Evolutionary conservation across 805 yeast genomes (phyloP), one percentile per base, ranked within the genome.

Genomic region (Kuraishia molischiana): DNA sequence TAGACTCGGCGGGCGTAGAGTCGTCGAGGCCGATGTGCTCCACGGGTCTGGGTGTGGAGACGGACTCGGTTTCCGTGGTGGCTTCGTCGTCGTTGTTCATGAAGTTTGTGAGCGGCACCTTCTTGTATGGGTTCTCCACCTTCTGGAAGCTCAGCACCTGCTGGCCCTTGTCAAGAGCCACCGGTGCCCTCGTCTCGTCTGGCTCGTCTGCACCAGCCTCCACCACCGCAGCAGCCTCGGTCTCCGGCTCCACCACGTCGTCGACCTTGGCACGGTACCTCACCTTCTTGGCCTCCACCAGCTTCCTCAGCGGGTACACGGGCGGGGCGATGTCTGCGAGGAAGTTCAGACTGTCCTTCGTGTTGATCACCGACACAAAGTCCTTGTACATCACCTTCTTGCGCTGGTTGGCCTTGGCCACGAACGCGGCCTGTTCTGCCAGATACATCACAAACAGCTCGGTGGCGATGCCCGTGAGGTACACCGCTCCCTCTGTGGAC

Each of bases 391-490:
- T 69, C n/a, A 85, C 59, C 46, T 78, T 79, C 62, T 80, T 79
- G 34, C 90, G 61, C 44, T 76, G 75, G 21, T 75, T 81, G 28
- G 76, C 62, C 46, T 76, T 73, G 24, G 94, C 83, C 18, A 67
- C 62, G 39, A 78, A 56, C 4, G 76, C 63, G 0, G 92, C 87
- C 51, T 80, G 85, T 51, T 79, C 85, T 1, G 84, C 69, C 42
- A 83, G 66, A 49, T 76, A 73, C 54, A 77, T 79, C 18, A 83
- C 67, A 51, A 84, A 84, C 18, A 81, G 58, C 49, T 84, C 92
- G 0, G 90, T 76, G 6, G 92, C 87, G n/a, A 80, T 67, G 2
- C 85, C 85, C 5, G 84, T 65, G 13, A 85, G 71, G 52, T 74
- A 79, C n/a, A 79, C 84, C 0, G 90, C 85, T 21, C 77, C 64